phyloP scores from a whole-genome alignment of 2,329 filamentous ascomycete genomes.

The Ophidiomyces ophidiicola region DNA sequence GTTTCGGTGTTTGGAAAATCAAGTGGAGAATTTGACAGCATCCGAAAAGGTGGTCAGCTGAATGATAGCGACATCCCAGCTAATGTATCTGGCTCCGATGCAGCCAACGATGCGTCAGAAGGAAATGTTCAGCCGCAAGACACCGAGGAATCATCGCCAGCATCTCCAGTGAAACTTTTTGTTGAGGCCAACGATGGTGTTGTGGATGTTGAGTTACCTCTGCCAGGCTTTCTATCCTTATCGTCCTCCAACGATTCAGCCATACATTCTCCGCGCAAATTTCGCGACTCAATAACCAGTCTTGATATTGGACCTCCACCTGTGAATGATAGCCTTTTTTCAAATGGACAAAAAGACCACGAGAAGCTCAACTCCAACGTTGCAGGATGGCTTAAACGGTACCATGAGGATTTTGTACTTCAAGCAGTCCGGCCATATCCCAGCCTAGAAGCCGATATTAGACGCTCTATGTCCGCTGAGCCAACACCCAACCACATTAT shows the following conservation, averaged over 20 bases:
- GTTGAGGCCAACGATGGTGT: slow-evolving; percentile 45
- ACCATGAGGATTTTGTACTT: slow-evolving; percentile 48
- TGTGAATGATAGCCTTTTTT: slow-evolving; percentile 28
- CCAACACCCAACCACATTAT: slow-evolving; percentile 28
- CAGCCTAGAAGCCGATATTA: slow-evolving; percentile 43
- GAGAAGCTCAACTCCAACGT: slow-evolving; percentile 43
- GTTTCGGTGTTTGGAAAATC: slow-evolving; percentile 3
- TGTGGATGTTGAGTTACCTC: slow-evolving; percentile 48
- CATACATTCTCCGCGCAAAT: slow-evolving; percentile 33
- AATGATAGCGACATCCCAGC: not conserved
- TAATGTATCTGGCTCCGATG: not conserved
- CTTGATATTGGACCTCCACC: slow-evolving; percentile 39
- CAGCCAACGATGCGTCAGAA: not conserved
- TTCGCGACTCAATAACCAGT: slow-evolving; percentile 40
- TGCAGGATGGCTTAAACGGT: slow-evolving; percentile 45
- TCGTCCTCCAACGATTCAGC: slow-evolving; percentile 37
- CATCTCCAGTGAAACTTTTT: slow-evolving; percentile 41
- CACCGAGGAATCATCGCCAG: slow-evolving; percentile 19
- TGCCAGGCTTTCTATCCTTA: slow-evolving; percentile 41
- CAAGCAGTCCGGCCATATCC: slow-evolving; percentile 46
- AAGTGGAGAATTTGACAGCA: not conserved
- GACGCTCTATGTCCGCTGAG: slow-evolving; percentile 45
- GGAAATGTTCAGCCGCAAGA: not conserved
- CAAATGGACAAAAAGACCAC: slow-evolving; percentile 24
- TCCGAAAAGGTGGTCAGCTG: not conserved